Evolutionary conservation across 306 rosid genomes (phyloP).

Genomic region (Lathyrus oleraceus): DNA sequence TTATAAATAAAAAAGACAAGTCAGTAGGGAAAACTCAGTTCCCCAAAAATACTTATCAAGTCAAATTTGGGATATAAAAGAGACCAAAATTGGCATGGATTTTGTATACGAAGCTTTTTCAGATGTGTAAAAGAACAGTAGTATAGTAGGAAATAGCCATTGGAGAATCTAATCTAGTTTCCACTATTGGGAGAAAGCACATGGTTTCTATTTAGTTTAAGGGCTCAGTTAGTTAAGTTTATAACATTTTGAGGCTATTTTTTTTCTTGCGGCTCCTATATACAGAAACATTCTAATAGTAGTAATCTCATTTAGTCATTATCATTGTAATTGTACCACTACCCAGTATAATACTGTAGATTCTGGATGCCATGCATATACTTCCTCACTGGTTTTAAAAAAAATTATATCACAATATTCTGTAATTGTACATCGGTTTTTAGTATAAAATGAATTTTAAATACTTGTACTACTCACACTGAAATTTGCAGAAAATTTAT

Average conservation of each 20-base stretch:
- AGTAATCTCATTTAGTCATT: too few relatives aligned
- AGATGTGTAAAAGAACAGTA: background rate
- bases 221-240: too few relatives aligned
- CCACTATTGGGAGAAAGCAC: background rate
- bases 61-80: background rate
- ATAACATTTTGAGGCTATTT: background rate
- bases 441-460: too few relatives aligned
- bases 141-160: background rate
- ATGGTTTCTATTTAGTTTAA: background rate
- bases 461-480: too few relatives aligned
- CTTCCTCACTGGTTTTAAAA: too few relatives aligned
- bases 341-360: too few relatives aligned
- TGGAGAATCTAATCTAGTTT: background rate
- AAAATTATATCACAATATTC: too few relatives aligned
- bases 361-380: too few relatives aligned
- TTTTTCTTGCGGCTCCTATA: background rate
- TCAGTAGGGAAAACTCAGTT: background rate
- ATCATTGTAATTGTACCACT: too few relatives aligned
- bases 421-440: too few relatives aligned
- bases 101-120: background rate
- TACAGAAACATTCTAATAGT: background rate
- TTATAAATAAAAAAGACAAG: background rate
- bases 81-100: background rate
- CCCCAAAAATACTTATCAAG: background rate
- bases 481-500: too few relatives aligned